Evolutionary conservation across 345 rosid genomes (phyloP), one percentile per base, ranked within the genome.

Genomic region (Clausena lansium): DNA sequence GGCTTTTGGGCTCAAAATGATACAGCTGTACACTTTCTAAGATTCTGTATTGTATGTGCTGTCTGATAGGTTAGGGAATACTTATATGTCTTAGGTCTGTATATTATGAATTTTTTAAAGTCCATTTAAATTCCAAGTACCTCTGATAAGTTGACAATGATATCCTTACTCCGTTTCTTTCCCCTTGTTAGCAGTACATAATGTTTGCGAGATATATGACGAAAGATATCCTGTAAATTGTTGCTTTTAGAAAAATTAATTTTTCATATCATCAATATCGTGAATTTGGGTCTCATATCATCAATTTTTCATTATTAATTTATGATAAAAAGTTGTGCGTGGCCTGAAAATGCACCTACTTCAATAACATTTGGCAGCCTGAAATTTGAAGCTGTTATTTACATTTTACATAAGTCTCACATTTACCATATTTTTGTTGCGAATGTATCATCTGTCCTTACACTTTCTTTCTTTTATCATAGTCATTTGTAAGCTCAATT

Each of bases 1-100:
- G 71, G 65, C 54, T 75, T 82, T 72, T 72, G 63, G 54, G 32
- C 30, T 54, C 25, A 13, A 45, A 20, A 52, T 28, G 25, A 41
- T 59, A 47, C 28, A 28, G 68, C 52, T 74, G 50, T 83, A 32
- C 5, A 28, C 65, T 25, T 0, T 61, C 22, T 28, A 28, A 60
- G 59, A 64, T 75, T 30, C 20, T 75, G 62, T 24, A 32, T 64
- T 32, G 3, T 30, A 45, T 63, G 55, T 63, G 70, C 55, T 75
- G 45, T 75, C 61, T 45, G 35, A 41, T 75, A 63, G 70, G 55
- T 60, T 58, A 72, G 35, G 67, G 35, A 28, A 62, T 62, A 28
- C 20, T 0, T 62, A 2, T 28, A 28, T 30, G 67, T 62, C 67
- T 62, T 62, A 0, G 30, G 66, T 52, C 10, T 60, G 68, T 17